Evolutionary conservation across 306 rosid genomes (phyloP), one percentile per base, ranked within the genome.

Genomic region (Datisca glomerata): DNA sequence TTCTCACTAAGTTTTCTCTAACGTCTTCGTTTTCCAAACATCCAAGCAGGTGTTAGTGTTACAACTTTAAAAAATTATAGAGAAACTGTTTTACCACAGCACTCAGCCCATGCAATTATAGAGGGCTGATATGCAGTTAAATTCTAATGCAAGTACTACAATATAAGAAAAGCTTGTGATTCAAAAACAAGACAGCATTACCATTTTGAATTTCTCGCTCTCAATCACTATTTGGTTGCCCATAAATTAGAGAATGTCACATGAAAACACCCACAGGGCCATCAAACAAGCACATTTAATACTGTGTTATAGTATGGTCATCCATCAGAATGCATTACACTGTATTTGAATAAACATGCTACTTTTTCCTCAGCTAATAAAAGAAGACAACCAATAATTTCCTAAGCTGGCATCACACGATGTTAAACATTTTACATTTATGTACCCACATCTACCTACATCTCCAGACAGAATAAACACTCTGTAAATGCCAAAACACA

Each of bases 321-420:
- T n/a, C n/a, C n/a, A n/a, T n/a, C n/a, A n/a, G n/a, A n/a, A n/a
- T 16, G 23, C 45, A 51, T 37, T 51, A 35, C 16, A 23, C 18
- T 23, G 36, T 15, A 3, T 8, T 14, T 23, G 35, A 24, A 45
- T 9, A n/a, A n/a, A n/a, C n/a, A n/a, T n/a, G n/a, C n/a, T n/a
- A n/a, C 14, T 5, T 7, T 16, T 15, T 4, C 20, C 21, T 2
- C n/a, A 49, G 14, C 43, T 15, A 47, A n/a, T n/a, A n/a, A n/a
- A n/a, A n/a, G n/a, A n/a, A n/a, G n/a, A n/a, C n/a, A n/a, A n/a
- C n/a, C n/a, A n/a, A n/a, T n/a, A n/a, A n/a, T n/a, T n/a, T n/a
- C n/a, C n/a, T n/a, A n/a, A n/a, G n/a, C n/a, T n/a, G n/a, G n/a
- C n/a, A n/a, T 47, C 53, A 1, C 11, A 55, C 23, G 19, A 14